Conservation (phyloP, 2,329 filamentous ascomycete species). For the Fusarium hainanense region DNA sequence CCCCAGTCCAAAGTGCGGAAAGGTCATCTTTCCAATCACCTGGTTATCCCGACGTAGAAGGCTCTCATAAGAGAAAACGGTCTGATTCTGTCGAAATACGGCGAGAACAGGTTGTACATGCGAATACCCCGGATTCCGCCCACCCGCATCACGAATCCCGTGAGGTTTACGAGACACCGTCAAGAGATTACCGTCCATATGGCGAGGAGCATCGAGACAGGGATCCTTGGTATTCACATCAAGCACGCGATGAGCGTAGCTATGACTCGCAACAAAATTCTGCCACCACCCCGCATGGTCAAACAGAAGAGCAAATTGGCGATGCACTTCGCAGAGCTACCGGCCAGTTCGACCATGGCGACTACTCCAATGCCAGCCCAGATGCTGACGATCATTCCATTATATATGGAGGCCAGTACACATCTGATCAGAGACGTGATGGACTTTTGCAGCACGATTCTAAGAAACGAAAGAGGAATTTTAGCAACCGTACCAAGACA, state of each 20-base stretch:
- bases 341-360: constrained; percentile 59
- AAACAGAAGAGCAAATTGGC: constrained; percentile 62
- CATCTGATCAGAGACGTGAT: constrained; percentile 61
- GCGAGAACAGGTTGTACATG: constrained; percentile 51
- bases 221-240: constrained; percentile 62
- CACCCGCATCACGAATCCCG: constrained; percentile 52
- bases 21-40: constrained; percentile 55
- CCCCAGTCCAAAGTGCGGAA: constrained; percentile 56
- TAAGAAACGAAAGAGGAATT: constrained; percentile 81
- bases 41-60: constrained; percentile 59
- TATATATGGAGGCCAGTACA: constrained; percentile 58
- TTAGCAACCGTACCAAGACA: constrained; percentile 96
- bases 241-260: constrained; percentile 60
- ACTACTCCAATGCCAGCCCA: constrained; percentile 65
- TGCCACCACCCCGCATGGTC: constrained; percentile 57
- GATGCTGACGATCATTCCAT: constrained; percentile 63
- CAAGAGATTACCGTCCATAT: constrained; percentile 59
- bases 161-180: constrained; percentile 57
- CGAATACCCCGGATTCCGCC: constrained; percentile 51
- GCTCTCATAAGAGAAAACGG: constrained; percentile 74
- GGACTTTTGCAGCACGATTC: constrained; percentile 67
- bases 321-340: constrained; percentile 59
- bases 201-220: constrained; percentile 60
- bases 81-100: constrained; percentile 69
- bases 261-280: constrained; percentile 61